A percentile compares a stretch with the other conserved stretches of the same genome.
phyloP scores from a whole-genome alignment of 768 basidiomycete genomes.

The Rhizopogon salebrosus region DNA sequence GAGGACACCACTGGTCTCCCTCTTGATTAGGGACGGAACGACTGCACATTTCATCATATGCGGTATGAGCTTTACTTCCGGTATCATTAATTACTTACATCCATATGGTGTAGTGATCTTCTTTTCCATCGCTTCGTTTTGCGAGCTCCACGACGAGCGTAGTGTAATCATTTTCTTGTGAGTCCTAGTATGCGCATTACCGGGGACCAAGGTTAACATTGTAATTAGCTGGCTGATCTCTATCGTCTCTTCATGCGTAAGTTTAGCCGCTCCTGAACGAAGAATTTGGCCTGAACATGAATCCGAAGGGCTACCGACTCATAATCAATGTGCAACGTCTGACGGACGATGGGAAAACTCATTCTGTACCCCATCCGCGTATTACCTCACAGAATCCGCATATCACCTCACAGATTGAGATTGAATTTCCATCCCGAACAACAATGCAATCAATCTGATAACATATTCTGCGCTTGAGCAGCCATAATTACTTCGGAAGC shows the following conservation, averaged over 20 bases:
- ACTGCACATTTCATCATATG: slow-evolving; percentile 38
- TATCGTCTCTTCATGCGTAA: slow-evolving; percentile 10
- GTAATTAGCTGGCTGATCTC: slow-evolving; percentile 11
- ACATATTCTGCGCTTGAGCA: slow-evolving; percentile 4
- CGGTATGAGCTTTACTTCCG: slow-evolving; percentile 17
- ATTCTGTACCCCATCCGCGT: too few relatives aligned
- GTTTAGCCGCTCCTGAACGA: not conserved
- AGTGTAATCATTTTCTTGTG: slow-evolving; percentile 5
- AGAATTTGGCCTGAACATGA: not conserved
- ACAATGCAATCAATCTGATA: not conserved
- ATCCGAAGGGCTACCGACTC: slow-evolving; percentile 16
- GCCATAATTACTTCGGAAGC: slow-evolving; percentile 4
- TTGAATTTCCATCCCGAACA: not conserved
- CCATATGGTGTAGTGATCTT: not conserved
- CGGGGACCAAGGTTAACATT: not conserved
- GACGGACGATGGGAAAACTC: not conserved
- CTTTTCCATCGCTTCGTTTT: not conserved
- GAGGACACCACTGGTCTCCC: slow-evolving; percentile 32
- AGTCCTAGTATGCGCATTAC: slow-evolving; percentile 5
- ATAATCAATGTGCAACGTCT: slow-evolving; percentile 19
- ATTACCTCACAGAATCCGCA: slow-evolving; percentile 1
- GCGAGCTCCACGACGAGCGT: not conserved
- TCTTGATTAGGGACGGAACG: slow-evolving; percentile 42
- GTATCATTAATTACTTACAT: not conserved
- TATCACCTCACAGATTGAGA: slow-evolving; percentile 1